phyloP scores from a whole-genome alignment of 345 rosid species.

The Cardamine resedifolia region DNA sequence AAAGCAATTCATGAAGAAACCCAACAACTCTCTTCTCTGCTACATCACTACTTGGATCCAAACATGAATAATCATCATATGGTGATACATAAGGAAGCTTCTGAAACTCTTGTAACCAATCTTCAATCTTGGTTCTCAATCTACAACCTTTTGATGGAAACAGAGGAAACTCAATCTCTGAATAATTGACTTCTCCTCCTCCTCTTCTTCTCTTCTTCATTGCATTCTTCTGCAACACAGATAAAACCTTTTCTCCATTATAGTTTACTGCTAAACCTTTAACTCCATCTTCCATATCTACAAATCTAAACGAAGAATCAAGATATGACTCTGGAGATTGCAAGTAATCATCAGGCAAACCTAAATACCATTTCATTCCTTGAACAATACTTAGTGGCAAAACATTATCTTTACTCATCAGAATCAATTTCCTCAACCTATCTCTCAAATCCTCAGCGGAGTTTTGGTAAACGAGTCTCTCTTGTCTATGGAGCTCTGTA shows the following conservation, averaged over 20 bases:
- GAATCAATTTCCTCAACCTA: constrained; percentile 61
- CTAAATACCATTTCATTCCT: constrained; percentile 88
- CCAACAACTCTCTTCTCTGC: constrained; percentile 90
- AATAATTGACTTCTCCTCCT: constrained; percentile 32
- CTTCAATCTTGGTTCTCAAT: constrained; percentile 63
- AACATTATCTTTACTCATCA: constrained; percentile 66
- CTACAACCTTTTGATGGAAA: constrained; percentile 82
- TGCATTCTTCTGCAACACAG: constrained; percentile 64
- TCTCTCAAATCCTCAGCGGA: constrained; percentile 52
- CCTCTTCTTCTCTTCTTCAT: constrained; percentile 38
- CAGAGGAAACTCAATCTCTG: constrained; percentile 61
- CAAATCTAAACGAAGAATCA: constrained; percentile 53
- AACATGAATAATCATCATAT: constrained; percentile 63
- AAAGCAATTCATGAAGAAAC: constrained; percentile 78
- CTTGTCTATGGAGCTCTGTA: constrained; percentile 56
- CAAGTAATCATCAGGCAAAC: constrained; percentile 67
- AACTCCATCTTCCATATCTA: constrained; percentile 72
- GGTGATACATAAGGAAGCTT: constrained; percentile 77
- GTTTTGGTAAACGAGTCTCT: constrained; percentile 47
- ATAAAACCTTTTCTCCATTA: constrained; percentile 41
- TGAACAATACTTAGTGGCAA: constrained; percentile 73
- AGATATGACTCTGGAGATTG: constrained; percentile 43
- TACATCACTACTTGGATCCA: constrained; percentile 63
- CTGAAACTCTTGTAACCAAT: constrained; percentile 72
- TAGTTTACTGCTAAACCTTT: constrained; percentile 57